Percentiles rank a stretch among this genome's conserved stretches.
phyloP scores from a whole-genome alignment of 2,329 filamentous ascomycete genomes.

The Cryphonectria carpinicola region DNA sequence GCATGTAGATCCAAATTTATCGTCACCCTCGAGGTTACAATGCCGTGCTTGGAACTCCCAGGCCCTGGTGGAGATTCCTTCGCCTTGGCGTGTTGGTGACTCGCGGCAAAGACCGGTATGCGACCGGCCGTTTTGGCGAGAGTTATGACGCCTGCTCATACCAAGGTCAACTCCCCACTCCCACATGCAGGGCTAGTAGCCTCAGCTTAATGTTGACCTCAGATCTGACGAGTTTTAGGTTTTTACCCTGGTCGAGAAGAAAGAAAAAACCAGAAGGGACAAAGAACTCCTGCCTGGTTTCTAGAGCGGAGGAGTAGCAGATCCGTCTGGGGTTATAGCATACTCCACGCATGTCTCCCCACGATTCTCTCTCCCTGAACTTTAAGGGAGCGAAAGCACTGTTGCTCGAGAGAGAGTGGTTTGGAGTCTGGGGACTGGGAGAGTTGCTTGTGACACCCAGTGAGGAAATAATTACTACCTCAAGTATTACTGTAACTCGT shows the following conservation, averaged over 20 bases:
- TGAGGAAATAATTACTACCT: no score
- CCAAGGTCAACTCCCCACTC: neutral
- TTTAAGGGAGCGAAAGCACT: no score
- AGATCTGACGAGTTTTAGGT: neutral
- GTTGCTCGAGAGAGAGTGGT: no score
- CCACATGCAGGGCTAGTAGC: neutral
- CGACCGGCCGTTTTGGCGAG: constrained; percentile 7
- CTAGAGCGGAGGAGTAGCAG: neutral
- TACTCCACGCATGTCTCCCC: no score
- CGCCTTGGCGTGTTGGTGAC: neutral
- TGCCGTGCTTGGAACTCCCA: neutral
- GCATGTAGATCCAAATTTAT: neutral
- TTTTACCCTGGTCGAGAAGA: neutral
- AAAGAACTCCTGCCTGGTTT: neutral
- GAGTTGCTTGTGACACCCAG: no score
- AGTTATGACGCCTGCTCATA: neutral
- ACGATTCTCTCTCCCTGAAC: no score
- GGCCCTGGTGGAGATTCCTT: neutral
- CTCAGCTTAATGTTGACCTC: neutral
- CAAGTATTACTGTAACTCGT: neutral
- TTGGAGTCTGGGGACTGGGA: no score
- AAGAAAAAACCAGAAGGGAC: neutral
- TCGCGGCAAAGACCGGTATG: constrained; percentile 1
- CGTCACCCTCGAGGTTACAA: neutral
- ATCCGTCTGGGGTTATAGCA: neutral